These are phyloP conservation scores for Chiua virens DNA, from an alignment of 768 basidiomycete species.

Conservation along the genomic window DNA sequence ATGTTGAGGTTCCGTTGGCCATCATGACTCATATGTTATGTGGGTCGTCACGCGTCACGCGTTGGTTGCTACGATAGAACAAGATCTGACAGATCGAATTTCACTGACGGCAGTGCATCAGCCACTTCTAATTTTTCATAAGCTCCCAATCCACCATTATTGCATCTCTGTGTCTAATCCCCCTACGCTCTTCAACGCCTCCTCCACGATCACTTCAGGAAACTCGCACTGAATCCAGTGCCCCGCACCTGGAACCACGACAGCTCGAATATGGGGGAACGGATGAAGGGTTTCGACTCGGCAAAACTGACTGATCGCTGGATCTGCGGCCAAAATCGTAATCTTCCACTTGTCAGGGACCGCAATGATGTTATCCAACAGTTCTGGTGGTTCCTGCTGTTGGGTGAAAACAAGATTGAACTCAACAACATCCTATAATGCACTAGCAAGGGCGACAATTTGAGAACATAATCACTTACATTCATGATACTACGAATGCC, in stretches of 20 bases:
- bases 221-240: slow-evolving; percentile 30
- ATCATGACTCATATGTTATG: too few relatives aligned
- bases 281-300: slow-evolving; percentile 7
- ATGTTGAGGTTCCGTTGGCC: too few relatives aligned
- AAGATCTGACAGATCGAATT: too few relatives aligned
- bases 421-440: background rate
- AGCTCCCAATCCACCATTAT: background rate
- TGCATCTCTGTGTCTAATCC: background rate
- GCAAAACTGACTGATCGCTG: background rate
- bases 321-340: slow-evolving; percentile 17
- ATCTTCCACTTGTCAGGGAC: slow-evolving; percentile 6
- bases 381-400: slow-evolving; percentile 14
- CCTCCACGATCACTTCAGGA: slow-evolving; percentile 19
- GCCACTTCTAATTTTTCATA: too few relatives aligned
- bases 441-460: background rate
- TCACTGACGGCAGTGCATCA: too few relatives aligned
- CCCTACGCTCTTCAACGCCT: slow-evolving; percentile 12
- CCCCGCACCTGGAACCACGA: slow-evolving; percentile 13
- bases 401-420: background rate
- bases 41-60: too few relatives aligned
- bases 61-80: too few relatives aligned
- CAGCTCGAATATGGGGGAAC: slow-evolving; percentile 10
- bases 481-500: background rate
- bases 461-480: background rate
- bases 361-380: background rate